A percentile compares a stretch with the other conserved stretches of the same genome.
Evolutionary conservation across 306 rosid species (phyloP).

Genomic region (Acacia crassicarpa): DNA sequence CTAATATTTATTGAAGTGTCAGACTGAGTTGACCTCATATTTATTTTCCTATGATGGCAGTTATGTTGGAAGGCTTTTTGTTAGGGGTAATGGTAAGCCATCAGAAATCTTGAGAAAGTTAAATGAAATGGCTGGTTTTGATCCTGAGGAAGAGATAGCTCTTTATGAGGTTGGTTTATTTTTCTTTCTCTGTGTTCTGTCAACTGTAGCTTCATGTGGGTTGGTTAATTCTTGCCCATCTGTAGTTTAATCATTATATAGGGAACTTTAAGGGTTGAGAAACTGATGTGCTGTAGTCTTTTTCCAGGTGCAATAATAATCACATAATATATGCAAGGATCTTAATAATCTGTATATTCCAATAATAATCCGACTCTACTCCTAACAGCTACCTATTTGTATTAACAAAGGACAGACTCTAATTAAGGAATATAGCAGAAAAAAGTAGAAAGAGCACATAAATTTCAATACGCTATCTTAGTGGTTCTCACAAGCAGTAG

Average conservation of each 20-base stretch:
- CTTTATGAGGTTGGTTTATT: slow-evolving; percentile 53
- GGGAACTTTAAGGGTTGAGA: not conserved
- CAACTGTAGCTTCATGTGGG: not conserved
- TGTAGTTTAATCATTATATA: not conserved
- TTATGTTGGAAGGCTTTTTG: slow-evolving; percentile 52
- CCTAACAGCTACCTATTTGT: not conserved
- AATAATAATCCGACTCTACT: not conserved
- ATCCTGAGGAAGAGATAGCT: slow-evolving; percentile 47
- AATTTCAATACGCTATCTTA: not conserved
- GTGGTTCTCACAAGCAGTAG: not conserved
- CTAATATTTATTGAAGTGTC: not conserved
- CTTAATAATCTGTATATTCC: not conserved
- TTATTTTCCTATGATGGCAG: slow-evolving; percentile 35
- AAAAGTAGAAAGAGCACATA: not conserved
- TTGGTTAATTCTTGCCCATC: not conserved
- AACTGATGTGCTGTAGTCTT: not conserved
- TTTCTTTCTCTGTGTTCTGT: not conserved
- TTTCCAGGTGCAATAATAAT: not conserved
- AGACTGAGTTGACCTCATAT: slow-evolving; percentile 9
- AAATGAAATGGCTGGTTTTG: slow-evolving; percentile 55
- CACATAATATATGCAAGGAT: not conserved
- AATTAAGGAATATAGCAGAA: not conserved
- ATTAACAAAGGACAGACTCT: not conserved
- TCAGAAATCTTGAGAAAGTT: slow-evolving; percentile 36
- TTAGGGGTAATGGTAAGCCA: slow-evolving; percentile 48